Conservation (phyloP, 1,284 basidiomycete species). For the Tetrapyrgos nigripes region DNA sequence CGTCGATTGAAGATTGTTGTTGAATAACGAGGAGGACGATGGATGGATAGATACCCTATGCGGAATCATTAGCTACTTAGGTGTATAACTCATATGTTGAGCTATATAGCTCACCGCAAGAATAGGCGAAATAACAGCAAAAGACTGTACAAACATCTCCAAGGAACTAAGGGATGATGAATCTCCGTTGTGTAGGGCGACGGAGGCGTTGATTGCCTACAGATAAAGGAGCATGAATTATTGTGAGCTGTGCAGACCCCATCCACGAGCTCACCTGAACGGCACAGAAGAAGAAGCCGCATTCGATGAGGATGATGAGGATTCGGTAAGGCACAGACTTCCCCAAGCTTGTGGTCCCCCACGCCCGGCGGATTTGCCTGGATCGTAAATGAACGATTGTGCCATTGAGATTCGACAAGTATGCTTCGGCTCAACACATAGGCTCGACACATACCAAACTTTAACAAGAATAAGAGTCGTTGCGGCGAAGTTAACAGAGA, state of each 20-base stretch:
- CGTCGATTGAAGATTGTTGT: not conserved
- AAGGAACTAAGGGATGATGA: not conserved
- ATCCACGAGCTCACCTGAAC: not conserved
- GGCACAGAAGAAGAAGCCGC: not conserved
- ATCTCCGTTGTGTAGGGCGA: not conserved
- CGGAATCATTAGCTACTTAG: not conserved
- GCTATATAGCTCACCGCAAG: not conserved
- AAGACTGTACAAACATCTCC: not conserved
- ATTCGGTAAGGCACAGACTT: not conserved
- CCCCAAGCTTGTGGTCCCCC: not conserved
- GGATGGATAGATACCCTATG: not conserved
- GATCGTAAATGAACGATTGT: not conserved
- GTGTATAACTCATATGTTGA: not conserved
- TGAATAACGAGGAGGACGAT: not conserved
- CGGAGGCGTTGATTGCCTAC: not conserved
- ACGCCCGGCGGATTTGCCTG: not conserved
- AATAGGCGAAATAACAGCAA: not conserved
- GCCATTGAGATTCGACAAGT: not conserved
- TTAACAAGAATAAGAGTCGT: not conserved
- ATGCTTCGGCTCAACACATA: too few relatives aligned
- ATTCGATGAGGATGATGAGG: not conserved
- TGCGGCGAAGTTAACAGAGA: not conserved
- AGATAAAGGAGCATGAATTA: not conserved
- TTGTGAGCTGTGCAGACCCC: not conserved
- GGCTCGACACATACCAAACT: not conserved